Conservation (phyloP, 768 basidiomycete genomes). For the Plicaturopsis crispa region DNA sequence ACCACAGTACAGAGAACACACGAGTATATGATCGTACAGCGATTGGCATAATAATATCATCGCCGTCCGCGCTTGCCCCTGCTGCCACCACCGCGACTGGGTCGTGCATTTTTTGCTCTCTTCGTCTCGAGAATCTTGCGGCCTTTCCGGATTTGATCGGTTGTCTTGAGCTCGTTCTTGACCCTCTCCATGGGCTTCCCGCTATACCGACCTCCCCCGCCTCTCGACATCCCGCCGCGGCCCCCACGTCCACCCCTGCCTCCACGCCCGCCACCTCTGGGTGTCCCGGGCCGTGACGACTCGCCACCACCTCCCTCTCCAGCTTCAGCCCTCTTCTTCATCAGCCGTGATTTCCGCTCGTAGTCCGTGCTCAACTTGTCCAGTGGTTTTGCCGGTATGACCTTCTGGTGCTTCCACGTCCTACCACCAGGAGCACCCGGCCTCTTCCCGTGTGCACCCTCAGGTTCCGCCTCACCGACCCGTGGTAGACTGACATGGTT, state of each 20-base stretch:
- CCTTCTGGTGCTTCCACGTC: conserved; percentile 69
- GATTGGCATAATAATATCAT: conserved; percentile 8
- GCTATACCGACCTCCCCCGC: conserved; percentile 42
- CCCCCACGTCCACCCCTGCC: conserved; percentile 17
- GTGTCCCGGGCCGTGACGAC: conserved; percentile 8
- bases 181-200: conserved; percentile 57
- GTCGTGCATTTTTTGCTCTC: conserved; percentile 77
- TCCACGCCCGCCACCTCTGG: no score
- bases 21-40: no score
- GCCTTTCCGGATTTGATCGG: conserved; percentile 79
- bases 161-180: conserved; percentile 80
- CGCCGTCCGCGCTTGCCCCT: conserved; percentile 37
- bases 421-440: conserved; percentile 33
- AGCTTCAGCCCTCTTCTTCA: conserved; percentile 44
- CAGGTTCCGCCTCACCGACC: conserved; percentile 75
- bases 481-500: conserved; percentile 65
- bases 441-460: conserved; percentile 20
- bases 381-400: conserved; percentile 60
- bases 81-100: conserved; percentile 35
- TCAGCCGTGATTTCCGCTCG: conserved; percentile 62
- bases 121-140: conserved; percentile 59
- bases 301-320: conserved; percentile 15
- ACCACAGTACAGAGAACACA: no score
- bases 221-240: conserved; percentile 25
- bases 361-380: conserved; percentile 69